Conservation (phyloP, 805 yeast genomes). For the Novakomyces olei region DNA sequence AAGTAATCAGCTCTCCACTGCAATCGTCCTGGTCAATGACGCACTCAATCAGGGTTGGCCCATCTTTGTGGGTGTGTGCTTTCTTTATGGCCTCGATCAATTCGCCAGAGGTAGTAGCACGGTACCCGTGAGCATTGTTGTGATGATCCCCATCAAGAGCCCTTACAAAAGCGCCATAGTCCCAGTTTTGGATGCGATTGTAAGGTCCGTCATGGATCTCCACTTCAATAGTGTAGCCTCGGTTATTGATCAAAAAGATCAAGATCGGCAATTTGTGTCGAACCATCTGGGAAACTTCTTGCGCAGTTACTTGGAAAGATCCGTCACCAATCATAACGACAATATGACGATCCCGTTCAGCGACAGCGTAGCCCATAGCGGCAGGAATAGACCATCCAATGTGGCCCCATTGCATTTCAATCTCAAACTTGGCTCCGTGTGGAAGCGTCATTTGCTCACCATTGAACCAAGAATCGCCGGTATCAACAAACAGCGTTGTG, state of each 20-base stretch:
- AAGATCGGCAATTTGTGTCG: slow-evolving; percentile 41
- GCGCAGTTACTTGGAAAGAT: slow-evolving; percentile 75
- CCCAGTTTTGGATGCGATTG: slow-evolving; percentile 9
- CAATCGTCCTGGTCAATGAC: slow-evolving; percentile 3
- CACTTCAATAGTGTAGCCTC: slow-evolving; percentile 80
- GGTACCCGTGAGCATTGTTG: background rate
- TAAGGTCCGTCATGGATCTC: slow-evolving; percentile 33
- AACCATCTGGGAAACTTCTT: slow-evolving; percentile 49
- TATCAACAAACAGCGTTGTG: slow-evolving; percentile 2
- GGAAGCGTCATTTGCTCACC: slow-evolving; percentile 1
- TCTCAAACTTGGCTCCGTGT: slow-evolving; percentile 1
- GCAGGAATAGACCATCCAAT: slow-evolving; percentile 83
- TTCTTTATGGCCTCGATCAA: slow-evolving; percentile 1
- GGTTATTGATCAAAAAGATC: slow-evolving; percentile 56
- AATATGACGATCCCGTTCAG: slow-evolving; percentile 31
- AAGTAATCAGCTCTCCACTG: too few relatives aligned
- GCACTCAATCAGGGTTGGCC: slow-evolving; percentile 5
- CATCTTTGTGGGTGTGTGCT: slow-evolving; percentile 4
- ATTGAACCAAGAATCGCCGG: slow-evolving; percentile 3
- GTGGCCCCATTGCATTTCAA: slow-evolving; percentile 4
- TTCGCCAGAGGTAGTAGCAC: slow-evolving; percentile 1
- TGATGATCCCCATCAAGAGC: slow-evolving; percentile 7
- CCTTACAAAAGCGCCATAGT: slow-evolving; percentile 8
- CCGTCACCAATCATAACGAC: slow-evolving; percentile 78
- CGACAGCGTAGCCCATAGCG: slow-evolving; percentile 61